A percentile compares a stretch with the other conserved stretches of the same genome.
Conservation (phyloP, 345 rosid genomes). For the Bruguiera sexangula region DNA sequence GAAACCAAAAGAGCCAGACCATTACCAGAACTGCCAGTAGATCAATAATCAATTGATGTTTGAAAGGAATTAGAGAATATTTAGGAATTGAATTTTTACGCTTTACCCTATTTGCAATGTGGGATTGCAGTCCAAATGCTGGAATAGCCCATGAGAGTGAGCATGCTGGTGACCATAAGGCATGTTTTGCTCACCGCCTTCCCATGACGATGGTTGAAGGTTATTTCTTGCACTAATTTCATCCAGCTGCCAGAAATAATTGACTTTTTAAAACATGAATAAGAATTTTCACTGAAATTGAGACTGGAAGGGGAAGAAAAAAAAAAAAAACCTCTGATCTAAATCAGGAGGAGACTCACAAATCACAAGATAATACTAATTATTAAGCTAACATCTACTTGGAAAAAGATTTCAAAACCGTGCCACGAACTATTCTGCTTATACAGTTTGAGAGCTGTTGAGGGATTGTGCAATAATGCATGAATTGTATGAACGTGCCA, state of each 20-base stretch:
- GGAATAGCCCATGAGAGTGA: slow-evolving; percentile 71
- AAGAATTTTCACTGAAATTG: not conserved
- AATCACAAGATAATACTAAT: not conserved
- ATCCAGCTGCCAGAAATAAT: slow-evolving; percentile 52
- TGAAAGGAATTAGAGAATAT: not conserved
- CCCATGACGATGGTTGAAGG: slow-evolving; percentile 70
- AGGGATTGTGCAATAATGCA: no score
- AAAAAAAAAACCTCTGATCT: not conserved
- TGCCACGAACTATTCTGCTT: no score
- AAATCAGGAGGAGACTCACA: no score
- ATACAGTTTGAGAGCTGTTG: no score
- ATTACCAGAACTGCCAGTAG: not conserved
- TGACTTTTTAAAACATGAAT: not conserved
- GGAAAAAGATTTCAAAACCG: no score
- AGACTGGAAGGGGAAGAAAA: not conserved
- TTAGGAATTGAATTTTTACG: not conserved
- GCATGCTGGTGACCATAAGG: slow-evolving; percentile 60
- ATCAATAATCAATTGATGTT: not conserved
- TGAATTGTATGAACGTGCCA: no score
- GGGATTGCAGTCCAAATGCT: slow-evolving; percentile 85
- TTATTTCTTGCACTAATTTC: slow-evolving; percentile 57
- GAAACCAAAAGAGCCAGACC: not conserved
- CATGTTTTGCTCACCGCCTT: slow-evolving; percentile 60
- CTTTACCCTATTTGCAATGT: slow-evolving; percentile 91
- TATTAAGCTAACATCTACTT: no score